Base-by-base conservation (phyloP, 192 early-diverging fungal genomes). In the Entomortierella beljakovae region DNA sequence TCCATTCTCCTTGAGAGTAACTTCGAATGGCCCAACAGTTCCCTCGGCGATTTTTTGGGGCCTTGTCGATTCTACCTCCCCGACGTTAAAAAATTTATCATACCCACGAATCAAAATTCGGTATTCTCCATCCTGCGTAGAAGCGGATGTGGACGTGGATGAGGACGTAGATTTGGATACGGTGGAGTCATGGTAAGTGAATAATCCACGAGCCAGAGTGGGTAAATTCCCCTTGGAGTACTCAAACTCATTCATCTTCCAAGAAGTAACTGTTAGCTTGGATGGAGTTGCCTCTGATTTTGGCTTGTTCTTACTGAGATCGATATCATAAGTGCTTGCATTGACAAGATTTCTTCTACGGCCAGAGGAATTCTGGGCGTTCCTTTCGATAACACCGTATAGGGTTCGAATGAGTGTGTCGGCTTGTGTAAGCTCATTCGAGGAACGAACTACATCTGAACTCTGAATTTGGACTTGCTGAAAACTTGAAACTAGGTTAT, bases 1-100 rank as follows among this genome's bases (percentile, higher is more conserved):
- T 13, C 97, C 97, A 73, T 99, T 97, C 76, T 99, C 97, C 83
- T 99, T 99, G 28, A 95, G 84, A 0, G 95, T 96, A 29, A 97
- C 82, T 80, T 99, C 93, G 70, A 94, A 99, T 2, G 97, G 97
- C 0, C 93, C 94, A 11, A 59, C 42, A 0, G 96, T 96, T 31
- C 93, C 50, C 2, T 46, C 58, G 33, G 81, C 70, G 31, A 98
- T 76, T 59, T 81, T 83, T 2, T 71, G 61, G 86, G 89, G 91
- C 65, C 72, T 60, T 8, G 92, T 93, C 33, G 66, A 72, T 9
- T 71, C 23, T 16, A 90, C 88, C 56, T 95, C 94, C 16, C 81
- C 81, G 40, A 94, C 48, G 64, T 97, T 97, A 79, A 97, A 99
- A 77, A 99, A 99, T 85, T 99, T 99, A 86, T 99, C 90, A 84